Conservation (phyloP, 345 rosid species). For the Streptanthus diversifolius region DNA sequence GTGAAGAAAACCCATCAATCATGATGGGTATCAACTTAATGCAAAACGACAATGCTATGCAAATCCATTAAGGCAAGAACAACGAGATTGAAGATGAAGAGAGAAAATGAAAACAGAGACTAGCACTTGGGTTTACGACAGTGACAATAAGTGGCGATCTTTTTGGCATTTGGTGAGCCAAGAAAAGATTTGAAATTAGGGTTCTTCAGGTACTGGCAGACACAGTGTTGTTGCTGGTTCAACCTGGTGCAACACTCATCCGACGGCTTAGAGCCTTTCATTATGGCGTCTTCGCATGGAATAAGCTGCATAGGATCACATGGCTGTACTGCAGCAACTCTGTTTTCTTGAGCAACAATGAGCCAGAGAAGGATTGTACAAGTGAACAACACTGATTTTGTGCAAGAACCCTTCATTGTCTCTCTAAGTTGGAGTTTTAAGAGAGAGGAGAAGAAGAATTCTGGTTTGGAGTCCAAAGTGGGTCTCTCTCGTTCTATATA, state of each 20-base stretch:
- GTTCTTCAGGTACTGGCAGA: constrained; percentile 69
- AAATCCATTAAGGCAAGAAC: background rate
- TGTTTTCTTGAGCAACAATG: constrained; percentile 40
- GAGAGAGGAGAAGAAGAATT: background rate
- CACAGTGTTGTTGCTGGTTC: constrained; percentile 73
- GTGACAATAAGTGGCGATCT: constrained; percentile 62
- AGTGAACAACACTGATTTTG: constrained; percentile 36
- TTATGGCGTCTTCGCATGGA: constrained; percentile 61
- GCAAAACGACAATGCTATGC: background rate
- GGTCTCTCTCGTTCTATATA: constrained; percentile 14
- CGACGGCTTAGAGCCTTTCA: constrained; percentile 50
- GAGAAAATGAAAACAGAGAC: background rate
- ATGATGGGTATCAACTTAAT: background rate
- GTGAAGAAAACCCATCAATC: background rate
- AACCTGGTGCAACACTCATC: constrained; percentile 61
- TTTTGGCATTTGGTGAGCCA: constrained; percentile 76
- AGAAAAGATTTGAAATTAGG: constrained; percentile 58
- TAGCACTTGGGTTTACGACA: constrained; percentile 81
- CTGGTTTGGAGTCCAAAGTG: constrained; percentile 16
- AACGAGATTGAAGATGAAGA: background rate
- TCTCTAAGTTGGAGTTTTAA: background rate
- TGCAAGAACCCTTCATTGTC: constrained; percentile 47
- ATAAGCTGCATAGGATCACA: constrained; percentile 65
- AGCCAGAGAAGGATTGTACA: constrained; percentile 38
- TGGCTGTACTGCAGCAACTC: constrained; percentile 42